Percentiles rank a stretch among this genome's conserved stretches.
Evolutionary conservation across 2,329 filamentous ascomycete genomes (phyloP).

Genomic region (Allantophomopsis cytisporea): DNA sequence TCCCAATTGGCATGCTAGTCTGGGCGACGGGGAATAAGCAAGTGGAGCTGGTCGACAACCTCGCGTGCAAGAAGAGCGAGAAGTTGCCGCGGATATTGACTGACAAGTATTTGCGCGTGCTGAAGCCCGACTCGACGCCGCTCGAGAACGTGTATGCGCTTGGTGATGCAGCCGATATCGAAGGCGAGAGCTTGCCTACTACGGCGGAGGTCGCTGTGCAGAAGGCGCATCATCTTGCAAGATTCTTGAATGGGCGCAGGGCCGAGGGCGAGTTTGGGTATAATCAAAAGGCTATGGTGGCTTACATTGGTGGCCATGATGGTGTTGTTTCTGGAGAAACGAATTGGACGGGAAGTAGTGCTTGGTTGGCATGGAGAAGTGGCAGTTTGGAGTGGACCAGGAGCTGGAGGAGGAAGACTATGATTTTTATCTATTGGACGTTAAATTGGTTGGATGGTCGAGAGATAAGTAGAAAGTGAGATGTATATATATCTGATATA

Average conservation of each 20-base stretch:
- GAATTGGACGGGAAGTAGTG: constrained; percentile 24
- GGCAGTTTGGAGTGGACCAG: constrained; percentile 21
- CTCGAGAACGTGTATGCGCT: constrained; percentile 40
- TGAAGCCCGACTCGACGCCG: constrained; percentile 30
- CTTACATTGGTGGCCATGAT: constrained; percentile 26
- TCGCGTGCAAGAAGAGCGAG: constrained; percentile 11
- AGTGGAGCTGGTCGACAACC: constrained; percentile 33
- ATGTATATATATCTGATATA: no score
- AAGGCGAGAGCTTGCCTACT: constrained; percentile 38
- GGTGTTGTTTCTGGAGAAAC: constrained; percentile 24
- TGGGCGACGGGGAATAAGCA: constrained; percentile 61
- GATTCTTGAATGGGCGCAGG: constrained; percentile 36
- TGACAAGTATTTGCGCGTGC: constrained; percentile 45
- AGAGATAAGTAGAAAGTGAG: constrained; percentile 15
- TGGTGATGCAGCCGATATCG: constrained; percentile 54
- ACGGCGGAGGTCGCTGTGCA: constrained; percentile 65
- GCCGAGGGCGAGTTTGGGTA: constrained; percentile 19
- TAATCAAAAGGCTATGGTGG: constrained; percentile 21
- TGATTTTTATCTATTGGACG: constrained; percentile 20
- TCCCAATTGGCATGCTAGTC: constrained; percentile 44
- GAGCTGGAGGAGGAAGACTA: constrained; percentile 17
- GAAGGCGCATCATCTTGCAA: constrained; percentile 54
- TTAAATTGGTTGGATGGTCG: constrained; percentile 19
- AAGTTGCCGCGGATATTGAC: constrained; percentile 48
- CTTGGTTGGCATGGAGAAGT: constrained; percentile 28